Base-by-base conservation (phyloP, 1,284 basidiomycete species). In the Moesziomyces globuligerus region DNA sequence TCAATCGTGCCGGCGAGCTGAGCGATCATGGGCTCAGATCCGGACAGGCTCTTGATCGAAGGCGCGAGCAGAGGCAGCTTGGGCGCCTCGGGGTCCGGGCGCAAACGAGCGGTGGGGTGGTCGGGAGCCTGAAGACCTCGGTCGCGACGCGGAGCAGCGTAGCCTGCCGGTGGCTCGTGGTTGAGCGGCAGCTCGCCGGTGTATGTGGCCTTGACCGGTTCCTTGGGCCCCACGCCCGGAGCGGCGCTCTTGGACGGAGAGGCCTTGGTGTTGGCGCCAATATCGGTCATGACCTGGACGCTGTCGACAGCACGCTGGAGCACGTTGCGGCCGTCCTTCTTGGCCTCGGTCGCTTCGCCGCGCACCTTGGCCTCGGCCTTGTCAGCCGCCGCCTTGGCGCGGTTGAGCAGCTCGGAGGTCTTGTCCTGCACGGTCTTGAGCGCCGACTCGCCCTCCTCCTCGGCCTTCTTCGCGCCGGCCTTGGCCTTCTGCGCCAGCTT, bases 1-100 rank as follows among this genome's bases (percentile, higher is more conserved):
- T 98, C 95, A 76, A 98, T 98, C 40, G 93, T 95, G 13, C 89
- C 87, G 4, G 94, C 95, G 17, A 98, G 89, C 82, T 97, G 93
- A 1, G 89, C 87, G 65, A 98, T 90, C 78, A 97, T 89, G 17
- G 95, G 94, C 80, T 87, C 87, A 74, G 95, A 91, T 7, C 89
- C 90, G 40, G 86, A 86, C 48, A 94, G 86, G 53, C 90, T 89
- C 53, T 89, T 87, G 55, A 98, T 88, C 34, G 88, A 87, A 5
- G 94, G 92, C 0, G 92, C 90, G 62, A 98, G 86, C 41, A 91
- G 87, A 38, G 94, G 93, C 45, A 82, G 73, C 49, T 70, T 66
- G 43, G 77, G 77, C 37, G 76, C 72, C 26, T 66, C 39, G 4
- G 80, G 79, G 42, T 80, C 75, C 1, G 72, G 55, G 8, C 78